Base-by-base conservation (phyloP, 2,329 filamentous ascomycete genomes). In the Cordyceps sp. region DNA sequence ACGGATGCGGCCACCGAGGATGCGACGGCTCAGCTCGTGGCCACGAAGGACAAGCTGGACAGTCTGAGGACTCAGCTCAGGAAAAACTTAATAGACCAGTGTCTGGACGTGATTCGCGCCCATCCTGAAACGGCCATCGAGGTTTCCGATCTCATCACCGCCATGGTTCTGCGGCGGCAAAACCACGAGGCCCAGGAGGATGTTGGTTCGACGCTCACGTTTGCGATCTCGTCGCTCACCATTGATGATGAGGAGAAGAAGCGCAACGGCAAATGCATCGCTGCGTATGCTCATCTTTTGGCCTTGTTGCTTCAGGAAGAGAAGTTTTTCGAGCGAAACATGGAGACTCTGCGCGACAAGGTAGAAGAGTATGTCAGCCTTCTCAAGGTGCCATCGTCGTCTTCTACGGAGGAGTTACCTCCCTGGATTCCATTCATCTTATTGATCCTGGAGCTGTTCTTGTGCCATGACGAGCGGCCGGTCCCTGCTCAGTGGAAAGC, bases 371-470 rank as follows among this genome's bases (percentile, higher is more conserved):
- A 94, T 38, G 64, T 93, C 19, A 66, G 63, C 3, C 94, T 94
- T 51, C 69, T 98, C 42, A 78, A 79, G 44, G 59, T 85, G 4
- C 62, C 72, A 5, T 60, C 72, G 1, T 70, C 75, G 18, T 70
- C 77, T 34, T 64, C 78, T 4, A 60, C 67, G 0, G 82, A 93
- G 30, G 80, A 90, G 36, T 62, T 84, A n/a, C 81, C 85, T 5
- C 81, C 84, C 2, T 98, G 88, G 85, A 78, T 96, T 40, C 81
- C 84, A 10, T 86, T 90, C 46, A 74, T 96, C 21, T 63, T 98
- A 22, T 66, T 96, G 13, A 80, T 98, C 31, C 66, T 96, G 30
- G 90, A 99, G 60, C 81, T 81, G 33, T 63, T 96, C 21, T 62
- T 98, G n/a, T 78, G 80, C 12, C 81, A 93, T 44, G 90, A 96